A percentile compares a stretch with the other conserved stretches of the same genome.
Conservation (phyloP, 192 early-diverging fungal species). For the Podila epigama region DNA sequence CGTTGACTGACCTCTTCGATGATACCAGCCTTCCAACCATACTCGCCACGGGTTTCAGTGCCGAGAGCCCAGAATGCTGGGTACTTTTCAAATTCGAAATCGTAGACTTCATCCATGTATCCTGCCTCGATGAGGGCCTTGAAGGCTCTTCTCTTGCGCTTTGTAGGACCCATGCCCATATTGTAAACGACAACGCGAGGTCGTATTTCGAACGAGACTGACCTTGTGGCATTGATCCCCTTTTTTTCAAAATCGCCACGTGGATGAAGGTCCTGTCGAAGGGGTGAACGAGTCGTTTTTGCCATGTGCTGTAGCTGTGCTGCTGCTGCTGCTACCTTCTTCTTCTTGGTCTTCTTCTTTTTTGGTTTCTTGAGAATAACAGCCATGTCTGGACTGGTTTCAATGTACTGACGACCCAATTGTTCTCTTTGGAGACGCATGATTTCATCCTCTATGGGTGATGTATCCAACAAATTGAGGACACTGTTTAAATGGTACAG, state of each 20-base stretch:
- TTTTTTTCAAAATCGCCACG: neutral
- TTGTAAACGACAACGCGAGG: constrained; percentile 56
- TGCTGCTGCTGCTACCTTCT: neutral
- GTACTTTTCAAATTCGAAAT: constrained; percentile 50
- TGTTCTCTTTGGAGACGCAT: too few relatives aligned
- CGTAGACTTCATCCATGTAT: constrained; percentile 36
- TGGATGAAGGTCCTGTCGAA: too few relatives aligned
- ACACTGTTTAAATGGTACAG: constrained; percentile 49
- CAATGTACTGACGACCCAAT: neutral
- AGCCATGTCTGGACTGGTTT: constrained; percentile 6
- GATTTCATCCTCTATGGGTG: constrained; percentile 1
- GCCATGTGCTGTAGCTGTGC: neutral
- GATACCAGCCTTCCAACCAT: constrained; percentile 63
- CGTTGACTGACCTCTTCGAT: constrained; percentile 12
- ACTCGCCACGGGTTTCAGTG: constrained; percentile 54
- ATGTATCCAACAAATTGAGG: constrained; percentile 6
- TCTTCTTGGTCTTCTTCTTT: neutral
- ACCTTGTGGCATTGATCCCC: neutral
- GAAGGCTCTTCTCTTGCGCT: constrained; percentile 27
- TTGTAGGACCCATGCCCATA: constrained; percentile 52
- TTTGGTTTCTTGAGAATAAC: neutral
- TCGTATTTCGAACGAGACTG: constrained; percentile 13
- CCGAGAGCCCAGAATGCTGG: constrained; percentile 57
- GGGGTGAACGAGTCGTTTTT: too few relatives aligned
- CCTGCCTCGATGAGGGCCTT: constrained; percentile 47